Conservation (phyloP, 257 asterid species). For the Solanum phureja region DNA sequence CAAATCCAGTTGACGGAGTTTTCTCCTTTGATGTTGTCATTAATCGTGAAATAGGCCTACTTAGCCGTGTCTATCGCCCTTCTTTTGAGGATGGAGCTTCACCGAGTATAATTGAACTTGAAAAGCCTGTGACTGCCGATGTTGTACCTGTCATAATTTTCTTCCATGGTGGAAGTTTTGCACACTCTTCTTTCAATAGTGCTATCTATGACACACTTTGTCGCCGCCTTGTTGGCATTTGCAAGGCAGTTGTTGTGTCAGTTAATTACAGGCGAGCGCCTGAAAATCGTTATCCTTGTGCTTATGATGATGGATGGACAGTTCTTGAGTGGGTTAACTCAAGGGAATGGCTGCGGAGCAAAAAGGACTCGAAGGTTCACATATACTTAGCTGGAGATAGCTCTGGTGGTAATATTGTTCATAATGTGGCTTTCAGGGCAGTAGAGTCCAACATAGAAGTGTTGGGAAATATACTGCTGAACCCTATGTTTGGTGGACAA, state of each 20-base stretch:
- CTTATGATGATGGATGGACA: slow-evolving; percentile 80
- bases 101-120: slow-evolving; percentile 35
- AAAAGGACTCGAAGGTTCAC: slow-evolving; percentile 35
- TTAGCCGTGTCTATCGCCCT: slow-evolving; percentile 54
- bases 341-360: slow-evolving; percentile 54
- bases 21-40: slow-evolving; percentile 57
- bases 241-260: slow-evolving; percentile 67
- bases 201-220: slow-evolving; percentile 79
- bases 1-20: slow-evolving; percentile 60
- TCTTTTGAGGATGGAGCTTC: slow-evolving; percentile 17
- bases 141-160: slow-evolving; percentile 60
- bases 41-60: slow-evolving; percentile 55
- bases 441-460: slow-evolving; percentile 49
- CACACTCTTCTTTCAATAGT: slow-evolving; percentile 75
- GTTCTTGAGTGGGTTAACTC: slow-evolving; percentile 71
- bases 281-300: slow-evolving; percentile 63
- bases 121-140: slow-evolving; percentile 45
- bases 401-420: slow-evolving; percentile 82
- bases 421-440: slow-evolving; percentile 65
- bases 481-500: slow-evolving; percentile 73
- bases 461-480: slow-evolving; percentile 56
- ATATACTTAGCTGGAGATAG: slow-evolving; percentile 74
- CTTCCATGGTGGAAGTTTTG: slow-evolving; percentile 96
- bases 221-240: slow-evolving; percentile 59
- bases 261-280: slow-evolving; percentile 81